phyloP scores from a whole-genome alignment of 352 stramenopile species.

The Phytophthora melonis region DNA sequence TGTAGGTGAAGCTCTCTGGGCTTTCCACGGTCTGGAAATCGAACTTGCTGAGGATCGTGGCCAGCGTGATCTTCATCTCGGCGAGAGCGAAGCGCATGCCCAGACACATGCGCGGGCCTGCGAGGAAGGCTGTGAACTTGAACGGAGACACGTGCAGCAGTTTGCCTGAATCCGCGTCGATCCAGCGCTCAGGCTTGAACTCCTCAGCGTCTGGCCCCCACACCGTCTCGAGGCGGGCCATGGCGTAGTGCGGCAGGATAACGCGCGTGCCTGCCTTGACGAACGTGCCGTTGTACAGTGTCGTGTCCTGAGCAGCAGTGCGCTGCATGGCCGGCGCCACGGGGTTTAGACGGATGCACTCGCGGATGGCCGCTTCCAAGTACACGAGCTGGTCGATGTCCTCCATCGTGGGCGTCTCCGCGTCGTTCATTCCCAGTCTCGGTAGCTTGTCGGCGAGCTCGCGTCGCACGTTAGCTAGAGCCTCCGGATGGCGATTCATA shows the following conservation, averaged over 20 bases:
- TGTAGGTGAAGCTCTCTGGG: slow-evolving; percentile 50
- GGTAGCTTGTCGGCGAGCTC: slow-evolving; percentile 59
- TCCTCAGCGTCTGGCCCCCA: slow-evolving; percentile 54
- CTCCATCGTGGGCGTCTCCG: slow-evolving; percentile 35
- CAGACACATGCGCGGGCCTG: slow-evolving; percentile 54
- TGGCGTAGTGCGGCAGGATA: slow-evolving; percentile 69
- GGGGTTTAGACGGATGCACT: slow-evolving; percentile 59
- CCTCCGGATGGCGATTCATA: slow-evolving; percentile 67
- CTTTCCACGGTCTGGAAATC: slow-evolving; percentile 48
- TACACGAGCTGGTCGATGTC: slow-evolving; percentile 54
- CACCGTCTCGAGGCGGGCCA: slow-evolving; percentile 54
- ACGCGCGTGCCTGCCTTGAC: slow-evolving; percentile 63
- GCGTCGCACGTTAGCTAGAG: slow-evolving; percentile 34
- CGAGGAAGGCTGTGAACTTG: slow-evolving; percentile 58
- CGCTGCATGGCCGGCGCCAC: slow-evolving; percentile 51
- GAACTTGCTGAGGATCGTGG: slow-evolving; percentile 59
- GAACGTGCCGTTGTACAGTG: slow-evolving; percentile 72
- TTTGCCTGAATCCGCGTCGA: slow-evolving; percentile 44
- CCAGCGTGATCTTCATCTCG: slow-evolving; percentile 52
- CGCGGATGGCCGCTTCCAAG: slow-evolving; percentile 54
- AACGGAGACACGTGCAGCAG: slow-evolving; percentile 37
- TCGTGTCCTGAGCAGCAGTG: slow-evolving; percentile 54
- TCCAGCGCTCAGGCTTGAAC: slow-evolving; percentile 74
- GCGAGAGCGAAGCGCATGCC: slow-evolving; percentile 44
- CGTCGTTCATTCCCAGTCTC: slow-evolving; percentile 39